These are phyloP conservation scores for Alternaria brassicicola DNA, from an alignment of 2,329 filamentous ascomycete genomes.

Conservation along the genomic window DNA sequence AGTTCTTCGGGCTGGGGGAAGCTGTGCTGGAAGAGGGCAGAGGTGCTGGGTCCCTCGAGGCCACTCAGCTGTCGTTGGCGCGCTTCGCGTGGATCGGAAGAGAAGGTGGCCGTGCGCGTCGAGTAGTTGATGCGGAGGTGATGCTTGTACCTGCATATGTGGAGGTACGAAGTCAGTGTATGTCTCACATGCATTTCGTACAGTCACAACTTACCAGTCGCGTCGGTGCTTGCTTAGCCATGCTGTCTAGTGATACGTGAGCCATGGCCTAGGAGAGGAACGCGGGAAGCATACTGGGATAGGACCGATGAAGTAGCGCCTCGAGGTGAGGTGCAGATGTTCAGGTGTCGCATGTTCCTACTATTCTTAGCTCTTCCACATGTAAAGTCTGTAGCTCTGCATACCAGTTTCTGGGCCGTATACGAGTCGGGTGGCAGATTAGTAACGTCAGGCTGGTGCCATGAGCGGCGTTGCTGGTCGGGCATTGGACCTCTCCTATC, in stretches of 20 bases:
- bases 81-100: conserved; percentile 53
- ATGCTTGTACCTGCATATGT: no score
- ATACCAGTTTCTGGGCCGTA: conserved; percentile 61
- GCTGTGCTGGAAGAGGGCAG: conserved; percentile 48
- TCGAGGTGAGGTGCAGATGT: conserved; percentile 66
- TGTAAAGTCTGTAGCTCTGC: conserved; percentile 5
- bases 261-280: conserved; percentile 8
- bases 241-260: conserved; percentile 52
- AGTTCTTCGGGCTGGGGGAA: conserved; percentile 52
- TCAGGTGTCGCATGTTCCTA: conserved; percentile 66
- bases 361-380: conserved; percentile 16
- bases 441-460: conserved; percentile 43
- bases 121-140: conserved; percentile 55
- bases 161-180: no score
- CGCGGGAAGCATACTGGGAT: conserved; percentile 55
- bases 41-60: conserved; percentile 49
- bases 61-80: conserved; percentile 53
- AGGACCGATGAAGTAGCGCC: conserved; percentile 69
- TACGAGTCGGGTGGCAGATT: conserved; percentile 57
- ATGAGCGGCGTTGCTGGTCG: conserved; percentile 36
- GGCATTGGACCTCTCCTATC: conserved; percentile 38
- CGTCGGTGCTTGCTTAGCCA: conserved; percentile 69
- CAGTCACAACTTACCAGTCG: no score
- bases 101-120: conserved; percentile 58
- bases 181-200: no score